Percentiles rank a stretch among this genome's conserved stretches.
phyloP scores from a whole-genome alignment of 2,329 filamentous ascomycete genomes.

The Aureobasidium sp. region DNA sequence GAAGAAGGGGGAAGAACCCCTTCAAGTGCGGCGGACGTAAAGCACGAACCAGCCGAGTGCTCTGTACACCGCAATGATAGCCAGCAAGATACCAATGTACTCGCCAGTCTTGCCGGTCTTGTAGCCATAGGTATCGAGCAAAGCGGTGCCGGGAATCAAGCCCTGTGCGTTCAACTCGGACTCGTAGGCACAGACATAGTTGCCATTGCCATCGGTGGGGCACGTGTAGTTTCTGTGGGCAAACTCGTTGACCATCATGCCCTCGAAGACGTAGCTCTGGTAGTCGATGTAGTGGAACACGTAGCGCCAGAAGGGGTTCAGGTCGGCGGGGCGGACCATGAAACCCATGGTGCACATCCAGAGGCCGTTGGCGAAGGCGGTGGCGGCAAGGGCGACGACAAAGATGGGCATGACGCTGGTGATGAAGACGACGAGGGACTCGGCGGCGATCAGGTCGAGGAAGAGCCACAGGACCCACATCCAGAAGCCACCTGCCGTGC shows the following conservation, averaged over 20 bases:
- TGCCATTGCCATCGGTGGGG: slow-evolving; percentile 47
- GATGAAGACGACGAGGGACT: slow-evolving; percentile 71
- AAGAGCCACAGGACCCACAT: slow-evolving; percentile 78
- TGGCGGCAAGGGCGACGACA: slow-evolving; percentile 67
- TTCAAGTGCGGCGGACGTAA: slow-evolving; percentile 26
- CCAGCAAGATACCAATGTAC: slow-evolving; percentile 70
- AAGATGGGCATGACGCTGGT: slow-evolving; percentile 67
- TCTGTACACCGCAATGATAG: slow-evolving; percentile 65
- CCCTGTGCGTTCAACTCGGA: slow-evolving; percentile 55
- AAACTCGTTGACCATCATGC: slow-evolving; percentile 93
- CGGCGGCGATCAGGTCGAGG: slow-evolving; percentile 71
- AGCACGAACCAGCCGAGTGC: slow-evolving; percentile 58
- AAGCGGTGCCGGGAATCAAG: slow-evolving; percentile 59
- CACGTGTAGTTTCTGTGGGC: slow-evolving; percentile 55
- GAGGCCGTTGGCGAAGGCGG: slow-evolving; percentile 77
- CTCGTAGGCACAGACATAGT: slow-evolving; percentile 63
- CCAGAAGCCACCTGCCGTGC: slow-evolving; percentile 58
- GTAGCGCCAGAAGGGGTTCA: slow-evolving; percentile 81
- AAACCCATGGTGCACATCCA: slow-evolving; percentile 87
- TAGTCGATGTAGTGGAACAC: slow-evolving; percentile 87
- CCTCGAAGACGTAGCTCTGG: slow-evolving; percentile 76
- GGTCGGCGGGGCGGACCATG: slow-evolving; percentile 59
- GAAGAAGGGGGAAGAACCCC: too few relatives aligned
- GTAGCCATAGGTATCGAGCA: slow-evolving; percentile 64
- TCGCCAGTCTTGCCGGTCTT: slow-evolving; percentile 51